Base-by-base conservation (phyloP, 106 monocot species). In the Gastrodia elata region DNA sequence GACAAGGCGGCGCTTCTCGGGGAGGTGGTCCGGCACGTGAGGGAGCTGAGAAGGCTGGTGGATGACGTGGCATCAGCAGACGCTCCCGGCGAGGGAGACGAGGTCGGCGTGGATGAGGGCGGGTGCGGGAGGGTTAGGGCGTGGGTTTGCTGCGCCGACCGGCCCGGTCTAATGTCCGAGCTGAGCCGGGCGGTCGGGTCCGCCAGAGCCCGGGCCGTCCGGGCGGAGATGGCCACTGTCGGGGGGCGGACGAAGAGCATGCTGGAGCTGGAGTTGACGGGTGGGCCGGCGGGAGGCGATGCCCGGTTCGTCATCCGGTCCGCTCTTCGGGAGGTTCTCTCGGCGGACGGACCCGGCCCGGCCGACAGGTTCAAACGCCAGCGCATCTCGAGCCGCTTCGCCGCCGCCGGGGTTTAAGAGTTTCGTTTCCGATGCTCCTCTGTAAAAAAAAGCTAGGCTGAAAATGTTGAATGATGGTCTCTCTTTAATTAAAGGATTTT, bases 1-100 rank as follows among this genome's bases (percentile, higher is more conserved):
- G 94, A 94, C 82, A 94, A 94, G 76, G 94, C 91, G 48, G 84
- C 88, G 73, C 72, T 94, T 71, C 84, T 94, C 30, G 87, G 82
- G 75, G 94, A 94, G 91, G 94, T 94, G 88, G 94, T 94, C 34
- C 75, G 94, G 77, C 84, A 91, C 52, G 86, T 94, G 82, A 73
- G 91, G 61, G 91, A 94, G 80, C 87, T 94, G 57, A 44, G 79
- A 33, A 76, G 70, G 25, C 49, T 52, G 37, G 87, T 73, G 4
- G 80, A 79, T 20, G 88, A 77, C 71, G 85, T 70, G 70, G 78
- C 77, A 2, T 39, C 46, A 24, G 2, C 69, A n/a, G 52, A 74
- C 46, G 65, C 86, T 32, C 93, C 89, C 0, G 76, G 85, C 0
- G 93, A 94, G 73, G 59, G 65, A 0, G 91, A 94, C 59, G 94